Percentiles rank a stretch among this genome's conserved stretches.
Evolutionary conservation across 352 stramenopile genomes (phyloP).

Genomic region (Phytophthora ramorum): DNA sequence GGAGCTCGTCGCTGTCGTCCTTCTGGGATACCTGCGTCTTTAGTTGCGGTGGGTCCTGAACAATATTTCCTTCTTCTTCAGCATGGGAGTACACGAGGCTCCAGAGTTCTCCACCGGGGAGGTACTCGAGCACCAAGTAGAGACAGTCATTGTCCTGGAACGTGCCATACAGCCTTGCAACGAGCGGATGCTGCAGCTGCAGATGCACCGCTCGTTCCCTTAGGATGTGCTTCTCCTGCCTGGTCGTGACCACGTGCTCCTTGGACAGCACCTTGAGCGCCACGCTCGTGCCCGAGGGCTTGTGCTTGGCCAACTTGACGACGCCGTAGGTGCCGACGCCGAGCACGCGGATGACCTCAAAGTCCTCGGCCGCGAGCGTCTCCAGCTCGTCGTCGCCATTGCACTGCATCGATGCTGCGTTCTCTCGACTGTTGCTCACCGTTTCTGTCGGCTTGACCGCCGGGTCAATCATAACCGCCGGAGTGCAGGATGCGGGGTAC

Average conservation of each 20-base stretch:
- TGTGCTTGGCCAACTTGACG: constrained; percentile 79
- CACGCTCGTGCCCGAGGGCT: constrained; percentile 61
- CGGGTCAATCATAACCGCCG: constrained; percentile 26
- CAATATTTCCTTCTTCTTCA: constrained; percentile 26
- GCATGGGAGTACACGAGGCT: constrained; percentile 68
- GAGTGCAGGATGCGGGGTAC: constrained; percentile 7
- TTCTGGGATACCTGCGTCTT: constrained; percentile 16
- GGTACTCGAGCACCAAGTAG: constrained; percentile 85
- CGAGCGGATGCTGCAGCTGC: constrained; percentile 70
- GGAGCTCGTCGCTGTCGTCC: constrained; percentile 22
- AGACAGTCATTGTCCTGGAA: constrained; percentile 87
- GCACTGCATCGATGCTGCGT: background rate
- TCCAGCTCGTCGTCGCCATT: constrained; percentile 45
- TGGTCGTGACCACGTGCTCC: constrained; percentile 73
- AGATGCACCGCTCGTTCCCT: constrained; percentile 75
- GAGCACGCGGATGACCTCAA: constrained; percentile 76
- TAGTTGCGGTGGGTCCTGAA: constrained; percentile 2
- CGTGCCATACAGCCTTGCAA: constrained; percentile 74
- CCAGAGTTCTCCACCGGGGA: constrained; percentile 82
- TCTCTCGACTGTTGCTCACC: constrained; percentile 16
- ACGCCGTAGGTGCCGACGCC: constrained; percentile 82
- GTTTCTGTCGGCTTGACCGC: constrained; percentile 2
- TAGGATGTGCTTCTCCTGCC: constrained; percentile 83
- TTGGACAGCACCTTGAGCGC: constrained; percentile 83
- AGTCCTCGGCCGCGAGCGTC: constrained; percentile 53